Conservation (phyloP, 768 basidiomycete genomes). For the Inosperma sp. region DNA sequence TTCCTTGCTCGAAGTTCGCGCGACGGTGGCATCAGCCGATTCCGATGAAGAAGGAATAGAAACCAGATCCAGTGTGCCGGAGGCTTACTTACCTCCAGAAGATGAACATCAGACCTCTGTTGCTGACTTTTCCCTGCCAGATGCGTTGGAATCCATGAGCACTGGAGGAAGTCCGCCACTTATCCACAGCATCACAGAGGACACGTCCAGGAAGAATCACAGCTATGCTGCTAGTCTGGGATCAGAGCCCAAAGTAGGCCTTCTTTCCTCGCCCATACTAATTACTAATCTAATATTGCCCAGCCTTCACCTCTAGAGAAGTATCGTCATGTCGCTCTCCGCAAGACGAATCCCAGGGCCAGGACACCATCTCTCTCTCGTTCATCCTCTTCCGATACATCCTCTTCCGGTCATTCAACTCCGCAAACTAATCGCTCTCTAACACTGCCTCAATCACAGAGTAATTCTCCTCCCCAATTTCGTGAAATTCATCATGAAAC, state of each 20-base stretch:
- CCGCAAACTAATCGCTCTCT: slow-evolving; percentile 53
- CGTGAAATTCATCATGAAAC: slow-evolving; percentile 26
- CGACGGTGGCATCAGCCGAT: slow-evolving; percentile 32
- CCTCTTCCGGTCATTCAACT: slow-evolving; percentile 61
- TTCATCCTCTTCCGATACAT: slow-evolving; percentile 53
- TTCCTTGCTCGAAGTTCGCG: slow-evolving; percentile 42
- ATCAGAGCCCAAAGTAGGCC: slow-evolving; percentile 55
- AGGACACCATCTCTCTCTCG: slow-evolving; percentile 67
- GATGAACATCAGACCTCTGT: slow-evolving; percentile 32
- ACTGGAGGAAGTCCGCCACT: slow-evolving; percentile 49
- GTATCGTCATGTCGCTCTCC: slow-evolving; percentile 58
- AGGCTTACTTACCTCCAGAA: slow-evolving; percentile 48
- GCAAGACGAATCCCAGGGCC: slow-evolving; percentile 45
- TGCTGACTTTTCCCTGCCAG: slow-evolving; percentile 46
- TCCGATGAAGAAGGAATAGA: slow-evolving; percentile 26
- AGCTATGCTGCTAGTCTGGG: slow-evolving; percentile 59
- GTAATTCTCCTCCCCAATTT: too few relatives aligned
- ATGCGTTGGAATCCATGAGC: slow-evolving; percentile 55
- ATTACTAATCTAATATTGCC: background rate
- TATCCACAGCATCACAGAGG: slow-evolving; percentile 31
- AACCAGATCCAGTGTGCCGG: slow-evolving; percentile 50
- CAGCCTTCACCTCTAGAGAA: slow-evolving; percentile 61
- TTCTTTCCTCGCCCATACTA: background rate
- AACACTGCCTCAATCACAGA: too few relatives aligned
- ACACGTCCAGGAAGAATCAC: slow-evolving; percentile 45